A percentile compares a stretch with the other conserved stretches of the same genome.
Conservation (phyloP, 2,329 filamentous ascomycete genomes). For the Ascochyta viciae-villosae region DNA sequence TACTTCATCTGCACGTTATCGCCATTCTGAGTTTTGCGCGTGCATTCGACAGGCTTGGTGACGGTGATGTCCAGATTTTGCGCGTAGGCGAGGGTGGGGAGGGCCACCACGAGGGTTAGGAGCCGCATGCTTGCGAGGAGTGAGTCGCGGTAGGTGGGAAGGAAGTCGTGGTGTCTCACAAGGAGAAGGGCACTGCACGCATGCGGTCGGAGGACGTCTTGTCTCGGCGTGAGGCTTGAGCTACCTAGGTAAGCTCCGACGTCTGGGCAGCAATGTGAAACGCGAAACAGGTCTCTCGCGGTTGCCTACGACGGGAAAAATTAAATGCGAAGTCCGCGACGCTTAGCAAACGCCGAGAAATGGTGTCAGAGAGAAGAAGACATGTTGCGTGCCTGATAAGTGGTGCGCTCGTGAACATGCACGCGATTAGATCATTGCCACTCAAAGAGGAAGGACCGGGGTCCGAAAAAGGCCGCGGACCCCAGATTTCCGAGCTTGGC, state of each 20-base stretch:
- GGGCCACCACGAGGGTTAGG: constrained; percentile 31
- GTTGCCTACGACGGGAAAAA: not conserved
- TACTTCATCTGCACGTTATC: constrained; percentile 59
- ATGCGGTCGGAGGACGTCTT: constrained; percentile 6
- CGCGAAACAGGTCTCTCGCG: not conserved
- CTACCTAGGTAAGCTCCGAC: constrained; percentile 9
- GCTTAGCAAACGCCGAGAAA: not conserved
- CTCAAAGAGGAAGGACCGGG: not conserved
- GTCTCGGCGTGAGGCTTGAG: constrained; percentile 8
- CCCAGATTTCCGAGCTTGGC: not conserved
- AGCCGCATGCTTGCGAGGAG: constrained; percentile 38
- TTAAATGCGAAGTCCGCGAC: not conserved
- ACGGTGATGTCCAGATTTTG: constrained; percentile 51
- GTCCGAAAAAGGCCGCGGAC: not conserved
- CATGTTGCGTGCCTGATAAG: not conserved
- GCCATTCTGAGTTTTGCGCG: constrained; percentile 54
- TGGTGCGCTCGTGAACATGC: constrained; percentile 1
- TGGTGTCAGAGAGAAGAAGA: not conserved
- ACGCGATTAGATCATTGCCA: constrained; percentile 10
- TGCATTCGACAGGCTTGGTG: constrained; percentile 52
- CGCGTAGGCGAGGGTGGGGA: constrained; percentile 32
- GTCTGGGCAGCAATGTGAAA: constrained; percentile 14
- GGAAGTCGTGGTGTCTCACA: not conserved
- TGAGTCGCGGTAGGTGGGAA: constrained; percentile 1
- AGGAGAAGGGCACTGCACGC: not conserved